A percentile compares a stretch with the other conserved stretches of the same genome.
phyloP scores from a whole-genome alignment of 2,329 filamentous ascomycete species.

The Exserohilum rostratum region DNA sequence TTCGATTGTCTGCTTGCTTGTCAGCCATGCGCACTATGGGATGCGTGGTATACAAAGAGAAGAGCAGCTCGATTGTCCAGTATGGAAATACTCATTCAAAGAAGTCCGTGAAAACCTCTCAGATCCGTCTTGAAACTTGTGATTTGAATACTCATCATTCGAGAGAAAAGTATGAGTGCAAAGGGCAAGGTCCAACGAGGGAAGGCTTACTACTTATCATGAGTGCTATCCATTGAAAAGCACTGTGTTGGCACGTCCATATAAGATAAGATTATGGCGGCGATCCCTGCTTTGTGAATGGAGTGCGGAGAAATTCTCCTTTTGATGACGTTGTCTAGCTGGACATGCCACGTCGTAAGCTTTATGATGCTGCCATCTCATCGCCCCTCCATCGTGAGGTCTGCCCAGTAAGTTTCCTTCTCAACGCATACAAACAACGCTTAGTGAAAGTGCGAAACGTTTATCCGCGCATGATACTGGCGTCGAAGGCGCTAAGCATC shows the following conservation, averaged over 20 bases:
- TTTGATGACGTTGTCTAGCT: background rate
- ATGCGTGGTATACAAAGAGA: background rate
- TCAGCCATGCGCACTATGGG: too few relatives aligned
- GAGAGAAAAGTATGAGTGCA: background rate
- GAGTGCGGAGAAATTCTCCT: too few relatives aligned
- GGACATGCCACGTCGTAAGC: too few relatives aligned
- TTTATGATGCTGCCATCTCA: too few relatives aligned
- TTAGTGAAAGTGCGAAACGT: too few relatives aligned
- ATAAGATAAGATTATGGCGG: too few relatives aligned
- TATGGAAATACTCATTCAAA: constrained; percentile 27
- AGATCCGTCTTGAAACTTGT: constrained; percentile 47
- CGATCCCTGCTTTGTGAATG: too few relatives aligned
- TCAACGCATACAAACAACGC: too few relatives aligned
- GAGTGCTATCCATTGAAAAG: background rate
- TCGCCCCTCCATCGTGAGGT: too few relatives aligned
- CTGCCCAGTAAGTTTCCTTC: too few relatives aligned
- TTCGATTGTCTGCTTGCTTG: background rate
- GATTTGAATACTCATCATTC: constrained; percentile 38
- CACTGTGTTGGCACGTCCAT: background rate
- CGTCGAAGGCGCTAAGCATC: too few relatives aligned
- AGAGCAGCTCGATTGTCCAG: background rate
- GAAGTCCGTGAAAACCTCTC: constrained; percentile 39
- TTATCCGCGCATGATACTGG: too few relatives aligned
- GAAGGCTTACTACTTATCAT: background rate
- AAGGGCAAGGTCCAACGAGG: background rate